These are phyloP conservation scores for Sugiyamaella castrensis DNA, from an alignment of 1,139 yeast species.

Conservation along the genomic window DNA sequence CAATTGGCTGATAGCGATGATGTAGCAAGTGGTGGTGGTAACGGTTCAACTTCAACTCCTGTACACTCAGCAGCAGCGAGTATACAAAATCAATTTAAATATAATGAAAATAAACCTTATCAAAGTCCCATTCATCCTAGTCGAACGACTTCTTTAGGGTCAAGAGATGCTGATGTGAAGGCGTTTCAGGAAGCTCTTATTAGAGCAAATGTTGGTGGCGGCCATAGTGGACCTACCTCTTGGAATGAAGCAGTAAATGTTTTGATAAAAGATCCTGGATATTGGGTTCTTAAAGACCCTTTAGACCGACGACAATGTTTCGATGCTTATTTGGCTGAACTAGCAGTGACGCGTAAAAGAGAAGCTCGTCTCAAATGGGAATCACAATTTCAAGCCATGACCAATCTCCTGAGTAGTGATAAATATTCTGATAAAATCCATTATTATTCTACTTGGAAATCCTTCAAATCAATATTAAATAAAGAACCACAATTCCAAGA, in stretches of 20 bases:
- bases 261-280: conserved; percentile 57
- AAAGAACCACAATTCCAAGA: conserved; percentile 6
- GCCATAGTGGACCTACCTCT: conserved; percentile 73
- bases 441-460: conserved; percentile 65
- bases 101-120: no score
- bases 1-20: neutral
- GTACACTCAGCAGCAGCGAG: neutral
- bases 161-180: neutral
- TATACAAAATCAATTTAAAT: neutral
- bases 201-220: conserved; percentile 26
- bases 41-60: no score
- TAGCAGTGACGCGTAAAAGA: conserved; percentile 49
- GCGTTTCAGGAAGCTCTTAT: conserved; percentile 9
- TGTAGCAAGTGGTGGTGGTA: neutral
- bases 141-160: no score
- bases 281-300: conserved; percentile 68
- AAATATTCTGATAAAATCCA: conserved; percentile 44
- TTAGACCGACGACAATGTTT: conserved; percentile 57
- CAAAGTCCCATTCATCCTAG: no score
- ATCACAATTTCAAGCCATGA: conserved; percentile 53
- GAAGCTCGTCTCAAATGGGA: conserved; percentile 48
- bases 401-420: conserved; percentile 52
- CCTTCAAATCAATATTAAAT: conserved; percentile 43
- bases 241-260: conserved; percentile 65
- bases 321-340: conserved; percentile 59